Conservation (phyloP, 202 grass and related monocot genomes). For the Carex sylvatica region DNA sequence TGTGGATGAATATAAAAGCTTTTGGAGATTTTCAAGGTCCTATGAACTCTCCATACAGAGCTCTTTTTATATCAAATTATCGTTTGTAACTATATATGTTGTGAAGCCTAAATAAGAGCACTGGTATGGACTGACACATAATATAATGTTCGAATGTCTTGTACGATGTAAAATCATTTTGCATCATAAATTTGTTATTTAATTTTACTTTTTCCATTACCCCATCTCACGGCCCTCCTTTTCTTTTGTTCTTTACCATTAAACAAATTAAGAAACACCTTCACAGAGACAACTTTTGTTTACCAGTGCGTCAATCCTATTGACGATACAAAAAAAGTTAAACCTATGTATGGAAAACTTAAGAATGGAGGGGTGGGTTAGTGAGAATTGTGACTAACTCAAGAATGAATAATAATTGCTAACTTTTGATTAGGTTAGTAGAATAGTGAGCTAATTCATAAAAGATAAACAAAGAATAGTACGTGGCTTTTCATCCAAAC, state of each 20-base stretch:
- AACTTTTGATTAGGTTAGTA: no score
- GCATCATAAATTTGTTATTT: background rate
- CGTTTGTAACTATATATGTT: background rate
- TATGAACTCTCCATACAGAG: background rate
- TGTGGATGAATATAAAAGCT: conserved; percentile 21
- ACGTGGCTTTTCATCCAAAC: no score
- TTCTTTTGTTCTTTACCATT: background rate
- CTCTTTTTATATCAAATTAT: background rate
- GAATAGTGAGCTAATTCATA: no score
- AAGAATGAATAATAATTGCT: no score
- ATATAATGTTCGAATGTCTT: background rate
- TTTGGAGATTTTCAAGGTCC: background rate
- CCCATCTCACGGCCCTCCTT: background rate
- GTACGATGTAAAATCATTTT: conserved; percentile 2
- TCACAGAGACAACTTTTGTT: background rate
- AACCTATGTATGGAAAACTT: background rate
- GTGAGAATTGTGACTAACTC: no score
- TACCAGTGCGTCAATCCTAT: background rate
- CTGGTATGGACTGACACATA: background rate
- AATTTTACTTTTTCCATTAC: background rate
- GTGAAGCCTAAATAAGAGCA: conserved; percentile 19
- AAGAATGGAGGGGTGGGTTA: no score
- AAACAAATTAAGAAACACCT: conserved; percentile 10
- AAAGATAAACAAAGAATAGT: no score
- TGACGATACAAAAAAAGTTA: background rate